Base-by-base conservation (phyloP, 352 stramenopile species). In the Lagenidium giganteum region DNA sequence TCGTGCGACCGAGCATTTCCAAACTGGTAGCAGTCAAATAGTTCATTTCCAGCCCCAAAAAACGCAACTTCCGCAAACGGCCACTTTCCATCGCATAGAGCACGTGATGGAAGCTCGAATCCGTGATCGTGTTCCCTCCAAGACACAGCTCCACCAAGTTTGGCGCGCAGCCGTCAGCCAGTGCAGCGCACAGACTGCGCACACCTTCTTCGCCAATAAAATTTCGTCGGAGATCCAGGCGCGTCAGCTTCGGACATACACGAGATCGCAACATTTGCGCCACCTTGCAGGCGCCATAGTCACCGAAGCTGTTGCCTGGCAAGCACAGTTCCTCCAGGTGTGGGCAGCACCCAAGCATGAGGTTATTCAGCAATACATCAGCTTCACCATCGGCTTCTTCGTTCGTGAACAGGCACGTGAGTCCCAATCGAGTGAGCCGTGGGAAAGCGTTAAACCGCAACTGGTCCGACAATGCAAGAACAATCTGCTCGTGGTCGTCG, bases 41-140 rank as follows among this genome's bases (percentile, higher is more conserved):
- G 53, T 87, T 86, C 56, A 79, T 77, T 56, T 87, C 75, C n/a
- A 87, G 69, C 4, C 75, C 75, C 20, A 87, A 51, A 41, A 84
- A 87, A 11, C 67, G 66, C 36, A 87, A 50, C 4, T 69, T 47
- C n/a, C 38, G 54, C 49, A 87, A 32, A 34, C 75, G 50, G 14
- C 59, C 36, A 25, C 74, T 84, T 54, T 87, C 74, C 57, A 87
- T 83, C 20, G 74, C 71, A 27, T 74, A 77, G 33, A 87, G 35
- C 21, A 87, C 50, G 45, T 87, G 71, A 27, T 82, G 67, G 22
- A 87, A 80, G 47, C 74, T 81, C 28, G 70, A 84, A 46, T 87
- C 74, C 2, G 74, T 83, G 18, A 87, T 64, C 23, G 69, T 84
- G 50, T 87, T 87, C 13, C 71, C 74, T n/a, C 74, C 74, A 16